Evolutionary conservation across 495 filamentous ascomycete species (phyloP), one percentile per base, ranked within the genome.

Genomic region (Trichoderma erinaceum): DNA sequence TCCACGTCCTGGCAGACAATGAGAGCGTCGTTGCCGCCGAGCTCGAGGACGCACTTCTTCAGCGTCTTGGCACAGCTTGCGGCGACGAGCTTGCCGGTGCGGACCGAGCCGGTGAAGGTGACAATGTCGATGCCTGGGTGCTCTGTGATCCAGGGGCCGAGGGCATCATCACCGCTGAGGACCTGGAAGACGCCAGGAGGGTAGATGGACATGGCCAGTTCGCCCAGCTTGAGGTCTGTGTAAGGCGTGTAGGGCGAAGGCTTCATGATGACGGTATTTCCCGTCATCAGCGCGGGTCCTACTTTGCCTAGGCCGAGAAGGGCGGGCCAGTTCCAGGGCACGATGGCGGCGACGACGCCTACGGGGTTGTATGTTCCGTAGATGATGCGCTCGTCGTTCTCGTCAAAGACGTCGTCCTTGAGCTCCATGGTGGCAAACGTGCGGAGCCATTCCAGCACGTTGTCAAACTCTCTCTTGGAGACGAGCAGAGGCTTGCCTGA

Each of bases 21-120:
- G 65, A 83, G 83, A 0, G 89, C 84, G 74, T 91, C 86, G 72
- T 92, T 91, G 43, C 89, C 90, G 23, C 88, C 89, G 43, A 85
- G 71, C 71, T 83, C 79, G 48, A 83, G 78, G 27, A 77, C 75
- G 16, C 81, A 76, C 66, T 75, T 78, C 71, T 91, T 91, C 48
- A 92, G 72, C 0, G 86, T 89, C 71, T 81, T 82, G 10, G 87
- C 80, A 71, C 82, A 85, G 52, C 79, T 81, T 18, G 79, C 84
- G 81, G 88, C 84, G 63, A 92, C 84, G 48, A 79, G 82, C 74
- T 88, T 88, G 15, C 89, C 89, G 0, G 87, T 89, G 0, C 80
- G 73, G 38, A 82, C 86, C 7, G 86, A 88, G 5, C 89, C 89
- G 0, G 88, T 91, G 75, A 92, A 91, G 67, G 78, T 83, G 73